A percentile compares a stretch with the other conserved stretches of the same genome.
phyloP scores from a whole-genome alignment of 108 stramenopile genomes.

The Nitzschia putrida region DNA sequence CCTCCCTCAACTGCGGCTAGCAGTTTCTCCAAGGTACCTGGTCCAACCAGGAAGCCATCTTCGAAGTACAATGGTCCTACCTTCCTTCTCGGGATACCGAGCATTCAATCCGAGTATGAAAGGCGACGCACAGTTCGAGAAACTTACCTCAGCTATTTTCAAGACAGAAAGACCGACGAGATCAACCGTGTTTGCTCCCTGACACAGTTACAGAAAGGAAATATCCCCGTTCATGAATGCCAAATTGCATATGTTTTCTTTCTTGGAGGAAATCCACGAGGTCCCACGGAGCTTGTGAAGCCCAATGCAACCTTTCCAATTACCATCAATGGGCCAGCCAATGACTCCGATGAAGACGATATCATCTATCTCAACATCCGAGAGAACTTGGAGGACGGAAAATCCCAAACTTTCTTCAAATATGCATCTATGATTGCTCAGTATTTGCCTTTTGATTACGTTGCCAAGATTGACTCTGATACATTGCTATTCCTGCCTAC shows the following conservation, averaged over 20 bases:
- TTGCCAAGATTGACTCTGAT: slow-evolving; percentile 45
- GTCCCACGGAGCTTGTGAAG: slow-evolving; percentile 4
- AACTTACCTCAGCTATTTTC: slow-evolving; percentile 21
- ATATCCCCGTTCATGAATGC: slow-evolving; percentile 6
- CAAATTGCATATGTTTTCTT: slow-evolving; percentile 43
- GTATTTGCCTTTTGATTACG: slow-evolving; percentile 35
- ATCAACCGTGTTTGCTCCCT: slow-evolving; percentile 36
- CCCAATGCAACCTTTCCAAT: slow-evolving; percentile 10
- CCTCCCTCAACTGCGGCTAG: no score
- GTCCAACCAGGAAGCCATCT: no score
- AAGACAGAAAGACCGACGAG: not conserved
- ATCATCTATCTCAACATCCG: slow-evolving; percentile 38
- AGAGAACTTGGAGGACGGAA: slow-evolving; percentile 54
- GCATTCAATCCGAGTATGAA: slow-evolving; percentile 4
- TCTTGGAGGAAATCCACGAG: slow-evolving; percentile 24
- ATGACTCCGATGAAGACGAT: slow-evolving; percentile 20
- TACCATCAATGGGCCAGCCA: not conserved
- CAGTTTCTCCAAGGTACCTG: no score
- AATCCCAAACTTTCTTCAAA: slow-evolving; percentile 44
- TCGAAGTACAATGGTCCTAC: slow-evolving; percentile 1
- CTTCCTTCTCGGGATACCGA: slow-evolving; percentile 17
- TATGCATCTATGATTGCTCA: slow-evolving; percentile 27
- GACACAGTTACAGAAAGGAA: not conserved
- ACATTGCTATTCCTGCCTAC: slow-evolving; percentile 30
- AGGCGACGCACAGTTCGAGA: slow-evolving; percentile 18